Conservation (phyloP, 768 basidiomycete genomes). For the Tricholoma furcatifolium region DNA sequence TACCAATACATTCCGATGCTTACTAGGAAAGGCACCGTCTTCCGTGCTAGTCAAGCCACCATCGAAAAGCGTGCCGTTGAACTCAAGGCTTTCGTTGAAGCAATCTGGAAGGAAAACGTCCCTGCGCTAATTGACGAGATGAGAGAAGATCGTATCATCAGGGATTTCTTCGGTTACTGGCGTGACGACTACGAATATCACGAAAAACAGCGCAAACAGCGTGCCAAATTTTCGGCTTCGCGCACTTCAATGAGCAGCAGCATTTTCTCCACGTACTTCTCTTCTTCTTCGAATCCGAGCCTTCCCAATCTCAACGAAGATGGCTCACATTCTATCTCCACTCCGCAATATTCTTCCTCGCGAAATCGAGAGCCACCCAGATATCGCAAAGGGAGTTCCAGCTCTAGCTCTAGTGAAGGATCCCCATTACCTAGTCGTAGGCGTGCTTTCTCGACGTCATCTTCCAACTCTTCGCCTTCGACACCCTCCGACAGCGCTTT, state of each 20-base stretch:
- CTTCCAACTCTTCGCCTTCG: constrained; percentile 42
- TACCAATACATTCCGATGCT: constrained; percentile 66
- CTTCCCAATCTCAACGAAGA: constrained; percentile 16
- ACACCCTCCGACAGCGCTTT: constrained; percentile 35
- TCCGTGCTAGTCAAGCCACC: constrained; percentile 66
- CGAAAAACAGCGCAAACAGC: constrained; percentile 36
- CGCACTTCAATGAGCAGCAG: constrained; percentile 51
- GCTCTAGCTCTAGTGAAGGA: constrained; percentile 18
- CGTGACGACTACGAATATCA: constrained; percentile 64
- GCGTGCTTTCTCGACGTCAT: constrained; percentile 38
- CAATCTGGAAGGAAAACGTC: constrained; percentile 57
- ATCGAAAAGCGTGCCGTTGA: constrained; percentile 63
- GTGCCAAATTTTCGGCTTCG: constrained; percentile 21
- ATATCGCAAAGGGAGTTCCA: constrained; percentile 17
- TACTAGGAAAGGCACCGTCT: constrained; percentile 69
- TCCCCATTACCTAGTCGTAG: constrained; percentile 23
- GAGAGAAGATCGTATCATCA: constrained; percentile 51
- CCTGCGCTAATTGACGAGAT: constrained; percentile 70
- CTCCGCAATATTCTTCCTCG: constrained; percentile 16
- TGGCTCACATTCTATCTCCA: constrained; percentile 13
- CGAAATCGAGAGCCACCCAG: constrained; percentile 4
- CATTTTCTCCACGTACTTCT: constrained; percentile 60
- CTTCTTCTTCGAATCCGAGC: constrained; percentile 39
- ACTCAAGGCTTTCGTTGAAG: constrained; percentile 55
- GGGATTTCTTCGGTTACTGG: constrained; percentile 83